phyloP scores from a whole-genome alignment of 352 stramenopile species.

The Saprolegnia parasitica region DNA sequence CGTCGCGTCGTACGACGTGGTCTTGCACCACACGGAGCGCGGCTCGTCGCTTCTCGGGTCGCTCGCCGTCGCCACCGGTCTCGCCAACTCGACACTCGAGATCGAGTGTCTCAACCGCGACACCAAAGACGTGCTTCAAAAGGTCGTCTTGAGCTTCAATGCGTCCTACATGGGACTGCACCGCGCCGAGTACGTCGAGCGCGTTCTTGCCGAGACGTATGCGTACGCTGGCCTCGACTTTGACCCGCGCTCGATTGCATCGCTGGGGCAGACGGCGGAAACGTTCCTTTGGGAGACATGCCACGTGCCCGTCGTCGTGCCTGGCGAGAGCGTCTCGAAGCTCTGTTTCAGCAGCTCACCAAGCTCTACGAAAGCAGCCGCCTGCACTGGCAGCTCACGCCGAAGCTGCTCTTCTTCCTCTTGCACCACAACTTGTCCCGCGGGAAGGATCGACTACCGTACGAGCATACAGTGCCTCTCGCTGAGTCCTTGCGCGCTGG shows the following conservation, averaged over 20 bases:
- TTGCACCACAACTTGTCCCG: slow-evolving; percentile 49
- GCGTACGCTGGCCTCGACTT: slow-evolving; percentile 58
- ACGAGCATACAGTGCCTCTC: slow-evolving; percentile 42
- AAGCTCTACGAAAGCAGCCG: slow-evolving; percentile 41
- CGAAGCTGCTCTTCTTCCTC: slow-evolving; percentile 54
- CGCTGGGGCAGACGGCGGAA: slow-evolving; percentile 26
- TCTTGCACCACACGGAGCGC: slow-evolving; percentile 30
- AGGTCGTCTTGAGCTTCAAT: slow-evolving; percentile 37
- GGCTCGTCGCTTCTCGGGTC: not conserved
- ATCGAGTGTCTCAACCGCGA: slow-evolving; percentile 36
- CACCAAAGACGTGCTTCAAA: slow-evolving; percentile 35
- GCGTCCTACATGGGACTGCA: slow-evolving; percentile 40
- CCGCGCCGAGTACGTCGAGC: slow-evolving; percentile 45
- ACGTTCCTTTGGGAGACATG: slow-evolving; percentile 58
- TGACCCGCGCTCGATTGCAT: slow-evolving; percentile 43
- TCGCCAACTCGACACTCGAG: slow-evolving; percentile 1
- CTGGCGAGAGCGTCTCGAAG: slow-evolving; percentile 34
- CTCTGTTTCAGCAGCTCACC: slow-evolving; percentile 47
- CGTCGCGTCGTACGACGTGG: slow-evolving; percentile 55
- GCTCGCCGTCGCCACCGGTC: not conserved
- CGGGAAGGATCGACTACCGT: slow-evolving; percentile 50
- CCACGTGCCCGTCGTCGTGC: slow-evolving; percentile 38
- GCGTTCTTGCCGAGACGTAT: slow-evolving; percentile 56
- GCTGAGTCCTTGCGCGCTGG: slow-evolving; percentile 49
- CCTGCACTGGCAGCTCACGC: slow-evolving; percentile 63